Percentiles rank a stretch among this genome's conserved stretches.
Evolutionary conservation across 768 basidiomycete genomes (phyloP).

Genomic region (Tulasnella sp.): DNA sequence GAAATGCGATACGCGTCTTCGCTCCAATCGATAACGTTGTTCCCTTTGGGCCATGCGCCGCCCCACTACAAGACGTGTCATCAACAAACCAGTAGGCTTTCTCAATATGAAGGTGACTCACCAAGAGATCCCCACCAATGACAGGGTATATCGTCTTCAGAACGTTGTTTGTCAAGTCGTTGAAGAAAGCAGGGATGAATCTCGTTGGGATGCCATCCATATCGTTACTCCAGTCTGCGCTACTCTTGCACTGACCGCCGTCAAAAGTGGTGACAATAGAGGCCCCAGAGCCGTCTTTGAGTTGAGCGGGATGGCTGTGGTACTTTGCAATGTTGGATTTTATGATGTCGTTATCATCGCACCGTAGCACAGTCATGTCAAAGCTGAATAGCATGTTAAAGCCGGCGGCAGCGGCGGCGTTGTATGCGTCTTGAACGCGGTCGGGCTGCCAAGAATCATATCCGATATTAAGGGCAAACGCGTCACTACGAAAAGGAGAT

Average conservation of each 20-base stretch:
- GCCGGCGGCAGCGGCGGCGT: slow-evolving; percentile 24
- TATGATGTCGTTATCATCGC: slow-evolving; percentile 17
- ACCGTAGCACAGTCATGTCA: slow-evolving; percentile 25
- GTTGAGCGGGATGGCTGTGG: slow-evolving; percentile 23
- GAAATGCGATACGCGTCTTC: slow-evolving; percentile 9
- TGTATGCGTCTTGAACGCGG: slow-evolving; percentile 26
- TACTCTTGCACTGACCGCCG: slow-evolving; percentile 28
- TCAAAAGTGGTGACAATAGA: slow-evolving; percentile 27
- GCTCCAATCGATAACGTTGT: slow-evolving; percentile 20
- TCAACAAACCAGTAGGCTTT: too few species aligned
- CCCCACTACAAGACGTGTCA: slow-evolving; percentile 25
- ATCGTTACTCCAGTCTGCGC: slow-evolving; percentile 44
- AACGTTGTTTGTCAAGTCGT: slow-evolving; percentile 22
- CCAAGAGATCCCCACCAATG: slow-evolving; percentile 2
- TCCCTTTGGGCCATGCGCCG: slow-evolving; percentile 26
- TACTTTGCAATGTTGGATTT: slow-evolving; percentile 19
- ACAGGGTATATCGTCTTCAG: slow-evolving; percentile 6
- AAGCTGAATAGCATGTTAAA: slow-evolving; percentile 31
- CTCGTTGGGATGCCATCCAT: slow-evolving; percentile 14
- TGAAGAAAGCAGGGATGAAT: slow-evolving; percentile 27
- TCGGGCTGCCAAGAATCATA: slow-evolving; percentile 28
- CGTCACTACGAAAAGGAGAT: slow-evolving; percentile 23
- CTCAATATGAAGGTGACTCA: slow-evolving; percentile 17
- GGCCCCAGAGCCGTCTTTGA: slow-evolving; percentile 22
- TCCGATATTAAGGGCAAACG: slow-evolving; percentile 32